Base-by-base conservation (phyloP, 495 filamentous ascomycete species). In the Platismatia glauca region DNA sequence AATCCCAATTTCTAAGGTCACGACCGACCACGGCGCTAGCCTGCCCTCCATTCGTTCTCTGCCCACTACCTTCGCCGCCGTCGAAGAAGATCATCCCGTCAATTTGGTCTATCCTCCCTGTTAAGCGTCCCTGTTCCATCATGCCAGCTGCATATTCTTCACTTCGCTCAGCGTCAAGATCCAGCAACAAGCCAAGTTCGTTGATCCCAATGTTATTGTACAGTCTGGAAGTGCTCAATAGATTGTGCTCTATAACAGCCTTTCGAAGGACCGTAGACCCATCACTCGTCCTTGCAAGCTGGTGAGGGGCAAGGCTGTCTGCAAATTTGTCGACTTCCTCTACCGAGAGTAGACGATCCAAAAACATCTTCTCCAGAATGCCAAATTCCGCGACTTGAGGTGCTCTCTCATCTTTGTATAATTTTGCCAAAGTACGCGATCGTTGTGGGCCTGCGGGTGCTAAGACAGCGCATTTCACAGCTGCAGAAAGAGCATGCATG, bases 311-410 rank as follows among this genome's bases (percentile, higher is more conserved):
- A 27, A 98, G 80, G 18, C 84, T 86, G 61, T 88, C 77, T 0
- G 91, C 86, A 69, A 98, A 98, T 52, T 89, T 87, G 16, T 82
- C 81, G 22, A 97, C 91, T 73, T 98, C 94, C 24, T 82, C 83
- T 4, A 87, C 82, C 11, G 80, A 82, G 18, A 98, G 79, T 5
- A 98, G 78, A 7, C 94, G 84, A 73, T 97, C 91, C 34, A 98
- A 81, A 72, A 95, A 95, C 84, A 98, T 97, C 77, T 97, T 97
- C 78, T 97, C 95, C 27, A 98, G 78, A 59, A 98, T 97, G 48
- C 82, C 79, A 69, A 88, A 93, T 72, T 97, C 90, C 9, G 87
- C 84, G 4, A 92, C 81, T 53, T 84, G 81, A 3, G 81, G 75
- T 0, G 89, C 82, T 24, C 94, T 84, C 55, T 97, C 95, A 70